phyloP scores from a whole-genome alignment of 371 early-diverging fungal species.

The Chytridium lagenaria region DNA sequence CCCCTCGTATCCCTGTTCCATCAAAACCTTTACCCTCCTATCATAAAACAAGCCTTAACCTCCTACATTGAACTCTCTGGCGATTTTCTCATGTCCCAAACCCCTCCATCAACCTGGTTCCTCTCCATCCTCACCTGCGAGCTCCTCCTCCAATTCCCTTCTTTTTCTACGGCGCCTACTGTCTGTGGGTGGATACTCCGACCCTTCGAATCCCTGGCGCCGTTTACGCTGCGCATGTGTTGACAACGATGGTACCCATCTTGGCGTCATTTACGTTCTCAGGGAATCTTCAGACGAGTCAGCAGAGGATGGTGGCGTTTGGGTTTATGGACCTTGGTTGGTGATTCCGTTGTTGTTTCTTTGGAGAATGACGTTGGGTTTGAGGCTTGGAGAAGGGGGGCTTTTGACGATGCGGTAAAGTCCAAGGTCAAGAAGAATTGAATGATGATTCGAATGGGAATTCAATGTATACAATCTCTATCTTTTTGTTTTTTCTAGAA shows the following conservation, averaged over 20 bases:
- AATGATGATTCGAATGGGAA: too few relatives aligned
- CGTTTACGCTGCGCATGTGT: conserved; percentile 3
- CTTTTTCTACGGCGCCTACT: conserved; percentile 64
- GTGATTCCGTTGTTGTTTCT: conserved; percentile 12
- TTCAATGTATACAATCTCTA: too few relatives aligned
- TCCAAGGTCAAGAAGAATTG: conserved; percentile 3
- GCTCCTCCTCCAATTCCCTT: conserved; percentile 68
- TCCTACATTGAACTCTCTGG: conserved; percentile 53
- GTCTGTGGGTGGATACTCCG: conserved; percentile 50
- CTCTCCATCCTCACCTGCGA: conserved; percentile 60
- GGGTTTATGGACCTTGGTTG: conserved; percentile 16
- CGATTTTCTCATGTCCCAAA: conserved; percentile 66
- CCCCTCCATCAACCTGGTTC: conserved; percentile 57
- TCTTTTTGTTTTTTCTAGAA: too few relatives aligned
- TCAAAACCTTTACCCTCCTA: not conserved
- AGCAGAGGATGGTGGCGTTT: conserved; percentile 8
- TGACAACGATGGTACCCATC: conserved; percentile 57
- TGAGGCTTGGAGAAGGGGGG: not conserved
- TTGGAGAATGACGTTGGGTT: conserved; percentile 13
- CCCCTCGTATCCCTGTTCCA: conserved; percentile 14
- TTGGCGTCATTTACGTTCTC: conserved; percentile 59
- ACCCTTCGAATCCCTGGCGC: conserved; percentile 1
- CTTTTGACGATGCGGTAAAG: not conserved
- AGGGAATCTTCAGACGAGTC: conserved; percentile 10
- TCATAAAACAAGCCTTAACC: conserved; percentile 43